Conservation (phyloP, 2,329 filamentous ascomycete species). For the Dactylella cylindrospora region DNA sequence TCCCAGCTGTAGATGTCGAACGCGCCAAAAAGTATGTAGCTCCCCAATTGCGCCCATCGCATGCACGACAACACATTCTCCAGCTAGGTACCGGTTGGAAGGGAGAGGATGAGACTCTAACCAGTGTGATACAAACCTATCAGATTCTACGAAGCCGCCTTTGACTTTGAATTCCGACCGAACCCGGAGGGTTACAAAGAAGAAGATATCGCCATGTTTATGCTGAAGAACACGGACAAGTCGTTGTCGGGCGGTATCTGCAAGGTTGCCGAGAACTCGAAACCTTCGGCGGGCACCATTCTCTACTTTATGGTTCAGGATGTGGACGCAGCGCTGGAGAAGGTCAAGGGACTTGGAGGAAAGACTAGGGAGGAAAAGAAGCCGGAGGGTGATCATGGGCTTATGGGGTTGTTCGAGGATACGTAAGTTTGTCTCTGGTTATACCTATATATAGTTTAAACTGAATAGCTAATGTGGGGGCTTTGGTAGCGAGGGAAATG, state of each 20-base stretch:
- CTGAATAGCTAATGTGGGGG: slow-evolving; percentile 1
- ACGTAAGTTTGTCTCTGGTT: slow-evolving; percentile 22
- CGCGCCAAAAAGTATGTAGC: slow-evolving; percentile 31
- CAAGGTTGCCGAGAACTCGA: slow-evolving; percentile 27
- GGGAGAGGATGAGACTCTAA: not conserved
- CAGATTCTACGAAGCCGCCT: slow-evolving; percentile 31
- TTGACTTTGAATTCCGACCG: slow-evolving; percentile 29
- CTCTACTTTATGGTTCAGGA: slow-evolving; percentile 39
- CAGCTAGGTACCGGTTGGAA: not conserved
- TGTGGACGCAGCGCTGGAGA: slow-evolving; percentile 33
- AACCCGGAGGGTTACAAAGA: slow-evolving; percentile 31
- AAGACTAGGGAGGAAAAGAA: slow-evolving; percentile 34
- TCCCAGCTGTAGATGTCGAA: slow-evolving; percentile 25
- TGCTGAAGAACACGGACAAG: slow-evolving; percentile 10
- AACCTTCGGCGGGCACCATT: slow-evolving; percentile 17
- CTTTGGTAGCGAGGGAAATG: slow-evolving; percentile 29
- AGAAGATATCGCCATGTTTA: slow-evolving; percentile 35
- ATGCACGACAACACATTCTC: not conserved
- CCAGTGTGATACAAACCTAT: not conserved
- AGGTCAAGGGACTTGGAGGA: slow-evolving; percentile 19
- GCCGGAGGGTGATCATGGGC: slow-evolving; percentile 33
- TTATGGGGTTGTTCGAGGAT: slow-evolving; percentile 37
- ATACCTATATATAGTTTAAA: not conserved
- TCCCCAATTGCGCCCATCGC: slow-evolving; percentile 1
- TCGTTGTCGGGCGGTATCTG: slow-evolving; percentile 22